Evolutionary conservation across 2,329 filamentous ascomycete species (phyloP), one percentile per base, ranked within the genome.

Genomic region (Rutstroemia sp.): DNA sequence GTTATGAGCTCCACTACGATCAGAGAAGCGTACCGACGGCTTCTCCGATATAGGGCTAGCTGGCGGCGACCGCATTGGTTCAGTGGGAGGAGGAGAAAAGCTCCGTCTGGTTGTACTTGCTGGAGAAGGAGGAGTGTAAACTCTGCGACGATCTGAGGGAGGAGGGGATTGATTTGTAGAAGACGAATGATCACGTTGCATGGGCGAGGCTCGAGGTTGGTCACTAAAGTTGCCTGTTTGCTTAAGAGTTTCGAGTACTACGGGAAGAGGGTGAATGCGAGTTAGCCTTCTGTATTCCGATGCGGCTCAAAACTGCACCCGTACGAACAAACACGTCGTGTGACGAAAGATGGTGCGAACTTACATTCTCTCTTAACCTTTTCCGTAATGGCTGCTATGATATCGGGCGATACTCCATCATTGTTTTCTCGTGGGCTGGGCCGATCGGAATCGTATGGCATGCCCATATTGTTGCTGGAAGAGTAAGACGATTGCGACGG

Each of bases 331-430:
- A 59, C 56, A 58, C 60, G 51, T 12, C 39, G 16, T 23, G 34
- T 25, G 50, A 67, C 69, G 64, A 55, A 23, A 54, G 53, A 70
- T 65, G 57, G 74, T 58, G 47, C 73, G n/a, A 73, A 48, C 74
- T 71, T 42, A 70, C 72, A 63, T 78, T 81, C 61, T 67, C 81
- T 79, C 48, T 82, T 78, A 25, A 82, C 77, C 56, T 73, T 78
- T 54, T 77, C 76, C 2, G 80, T 83, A 61, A 86, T 81, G 59
- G 82, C 78, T 48, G 80, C 77, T 51, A 87, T 76, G 21, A 86
- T 72, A 7, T 82, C 79, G 2, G 82, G 82, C 51, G 83, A 78
- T 12, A 86, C 71, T 40, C 76, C 74, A 57, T 73, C 73, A 8
- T 57, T 53, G 27, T 30, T 30, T 17, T 39, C 51, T 25, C 57